Percentiles rank a stretch among this genome's conserved stretches.
phyloP scores from a whole-genome alignment of 352 stramenopile species.

The Lagenidium giganteum region DNA sequence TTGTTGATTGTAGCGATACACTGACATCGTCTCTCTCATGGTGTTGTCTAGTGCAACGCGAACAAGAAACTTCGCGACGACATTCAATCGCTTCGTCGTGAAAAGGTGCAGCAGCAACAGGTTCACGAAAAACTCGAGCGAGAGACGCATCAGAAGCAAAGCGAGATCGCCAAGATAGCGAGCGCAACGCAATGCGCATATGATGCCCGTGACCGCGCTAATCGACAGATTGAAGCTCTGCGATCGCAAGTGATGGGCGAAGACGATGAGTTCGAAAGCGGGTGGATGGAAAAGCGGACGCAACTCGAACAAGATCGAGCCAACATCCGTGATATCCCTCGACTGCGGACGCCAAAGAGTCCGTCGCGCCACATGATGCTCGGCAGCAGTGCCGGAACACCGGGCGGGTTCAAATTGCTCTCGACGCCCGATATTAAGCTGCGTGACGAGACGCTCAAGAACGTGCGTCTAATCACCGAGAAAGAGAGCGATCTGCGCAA shows the following conservation, averaged over 20 bases:
- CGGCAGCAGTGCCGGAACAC: constrained; percentile 11
- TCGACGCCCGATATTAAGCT: constrained; percentile 67
- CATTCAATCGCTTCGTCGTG: constrained; percentile 70
- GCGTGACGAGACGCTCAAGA: constrained; percentile 72
- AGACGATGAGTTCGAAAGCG: constrained; percentile 74
- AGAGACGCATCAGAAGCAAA: constrained; percentile 82
- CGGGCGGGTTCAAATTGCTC: constrained; percentile 43
- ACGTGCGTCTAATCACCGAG: constrained; percentile 65
- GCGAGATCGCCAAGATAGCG: constrained; percentile 73
- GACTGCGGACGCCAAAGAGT: constrained; percentile 57
- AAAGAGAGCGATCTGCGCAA: constrained; percentile 72
- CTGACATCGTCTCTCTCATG: background rate
- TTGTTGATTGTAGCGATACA: background rate
- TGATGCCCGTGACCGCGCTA: constrained; percentile 79
- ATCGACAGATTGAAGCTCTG: constrained; percentile 74
- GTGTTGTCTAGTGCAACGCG: constrained; percentile 36
- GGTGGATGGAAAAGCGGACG: constrained; percentile 81
- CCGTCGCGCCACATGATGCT: constrained; percentile 24
- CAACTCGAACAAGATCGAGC: constrained; percentile 80
- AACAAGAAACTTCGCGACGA: constrained; percentile 80
- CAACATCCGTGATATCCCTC: constrained; percentile 72
- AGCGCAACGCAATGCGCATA: constrained; percentile 76
- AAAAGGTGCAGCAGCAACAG: constrained; percentile 74
- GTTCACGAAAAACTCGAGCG: constrained; percentile 77
- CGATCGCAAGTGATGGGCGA: constrained; percentile 75